Evolutionary conservation across 2,329 filamentous ascomycete species (phyloP).

Genomic region (Chrysoporthe austroafricana): DNA sequence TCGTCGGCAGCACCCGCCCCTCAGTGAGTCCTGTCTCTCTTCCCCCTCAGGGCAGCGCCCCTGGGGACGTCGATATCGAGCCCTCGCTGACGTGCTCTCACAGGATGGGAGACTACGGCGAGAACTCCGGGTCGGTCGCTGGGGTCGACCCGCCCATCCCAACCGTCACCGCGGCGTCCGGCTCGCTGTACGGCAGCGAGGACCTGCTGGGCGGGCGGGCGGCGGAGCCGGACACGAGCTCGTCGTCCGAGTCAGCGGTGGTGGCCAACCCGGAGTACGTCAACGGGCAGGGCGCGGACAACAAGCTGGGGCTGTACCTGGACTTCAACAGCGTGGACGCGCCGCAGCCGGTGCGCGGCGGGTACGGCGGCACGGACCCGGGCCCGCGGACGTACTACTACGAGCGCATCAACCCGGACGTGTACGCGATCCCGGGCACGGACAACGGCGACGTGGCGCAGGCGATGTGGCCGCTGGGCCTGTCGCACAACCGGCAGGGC

Average conservation of each 20-base stretch:
- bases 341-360: conserved; percentile 60
- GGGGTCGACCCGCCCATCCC: conserved; percentile 45
- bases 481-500: conserved; percentile 54
- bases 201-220: conserved; percentile 47
- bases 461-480: conserved; percentile 58
- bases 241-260: conserved; percentile 40
- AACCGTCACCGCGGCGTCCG: conserved; percentile 42
- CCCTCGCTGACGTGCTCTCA: not conserved
- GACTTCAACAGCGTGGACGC: conserved; percentile 55
- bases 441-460: conserved; percentile 53
- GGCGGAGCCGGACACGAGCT: conserved; percentile 41
- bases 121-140: conserved; percentile 47
- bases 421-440: conserved; percentile 56
- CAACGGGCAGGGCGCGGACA: conserved; percentile 53
- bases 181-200: conserved; percentile 46
- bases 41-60: too few species aligned
- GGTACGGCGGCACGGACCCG: conserved; percentile 52
- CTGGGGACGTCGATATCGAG: too few species aligned
- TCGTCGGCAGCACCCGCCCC: conserved; percentile 18
- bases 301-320: conserved; percentile 54
- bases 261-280: conserved; percentile 47
- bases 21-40: conserved; percentile 12
- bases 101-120: conserved; percentile 45
- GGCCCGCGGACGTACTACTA: conserved; percentile 52
- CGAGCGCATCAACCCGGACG: conserved; percentile 58